Percentiles rank a stretch among this genome's conserved stretches.
phyloP scores from a whole-genome alignment of 75 land plant genomes.

The Pseudotsuga menziesii region DNA sequence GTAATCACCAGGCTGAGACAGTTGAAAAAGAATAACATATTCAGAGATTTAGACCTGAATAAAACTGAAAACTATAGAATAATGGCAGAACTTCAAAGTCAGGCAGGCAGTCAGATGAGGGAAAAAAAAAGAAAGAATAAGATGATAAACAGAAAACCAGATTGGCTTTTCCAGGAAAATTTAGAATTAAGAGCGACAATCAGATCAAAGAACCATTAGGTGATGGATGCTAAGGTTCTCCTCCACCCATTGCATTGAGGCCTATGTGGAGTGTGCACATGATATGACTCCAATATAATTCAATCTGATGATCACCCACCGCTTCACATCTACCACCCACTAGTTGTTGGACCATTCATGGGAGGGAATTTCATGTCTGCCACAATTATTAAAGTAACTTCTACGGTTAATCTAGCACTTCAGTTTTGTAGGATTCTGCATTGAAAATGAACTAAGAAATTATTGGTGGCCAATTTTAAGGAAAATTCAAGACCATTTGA shows the following conservation, averaged over 20 bases:
- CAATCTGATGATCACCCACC: neutral
- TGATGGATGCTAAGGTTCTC: neutral
- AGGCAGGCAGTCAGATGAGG: neutral
- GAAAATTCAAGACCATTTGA: neutral
- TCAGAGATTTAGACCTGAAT: neutral
- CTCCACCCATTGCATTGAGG: neutral
- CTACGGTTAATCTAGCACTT: neutral
- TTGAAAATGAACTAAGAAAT: neutral
- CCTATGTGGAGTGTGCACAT: neutral
- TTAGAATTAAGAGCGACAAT: neutral
- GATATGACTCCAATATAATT: neutral
- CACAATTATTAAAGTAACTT: neutral
- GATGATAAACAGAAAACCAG: neutral
- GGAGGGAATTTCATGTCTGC: neutral
- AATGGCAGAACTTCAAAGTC: neutral
- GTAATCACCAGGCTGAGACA: neutral
- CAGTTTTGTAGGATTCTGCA: neutral
- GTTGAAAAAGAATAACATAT: neutral
- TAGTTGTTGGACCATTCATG: neutral
- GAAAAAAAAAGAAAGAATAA: too few species aligned
- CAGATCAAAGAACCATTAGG: neutral
- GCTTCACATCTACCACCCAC: neutral
- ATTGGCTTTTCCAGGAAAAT: neutral
- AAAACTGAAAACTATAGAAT: neutral
- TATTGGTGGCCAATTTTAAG: neutral